phyloP scores from a whole-genome alignment of 176 grass and related monocot species.

The Cenchrus americanus region DNA sequence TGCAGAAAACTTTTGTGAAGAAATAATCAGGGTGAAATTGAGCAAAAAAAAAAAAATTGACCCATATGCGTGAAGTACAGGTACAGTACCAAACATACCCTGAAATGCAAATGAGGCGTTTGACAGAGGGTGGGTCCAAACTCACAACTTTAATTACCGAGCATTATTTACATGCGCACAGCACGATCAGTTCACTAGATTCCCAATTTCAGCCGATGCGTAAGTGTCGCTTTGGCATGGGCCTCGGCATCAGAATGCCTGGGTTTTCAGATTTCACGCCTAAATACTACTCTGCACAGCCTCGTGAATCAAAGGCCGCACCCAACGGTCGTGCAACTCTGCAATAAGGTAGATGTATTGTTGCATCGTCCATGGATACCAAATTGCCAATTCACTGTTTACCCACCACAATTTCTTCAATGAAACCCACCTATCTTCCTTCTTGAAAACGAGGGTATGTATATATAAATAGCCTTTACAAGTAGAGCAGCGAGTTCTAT shows the following conservation, averaged over 20 bases:
- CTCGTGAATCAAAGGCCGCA: too few relatives aligned
- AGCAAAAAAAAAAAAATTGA: background rate
- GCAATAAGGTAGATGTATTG: background rate
- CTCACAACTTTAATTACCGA: background rate
- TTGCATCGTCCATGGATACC: background rate
- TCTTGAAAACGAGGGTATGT: conserved; percentile 9
- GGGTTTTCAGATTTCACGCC: background rate
- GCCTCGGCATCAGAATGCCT: background rate
- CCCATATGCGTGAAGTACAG: background rate
- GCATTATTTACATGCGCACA: background rate
- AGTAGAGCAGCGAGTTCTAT: conserved; percentile 20
- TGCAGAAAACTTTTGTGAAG: background rate
- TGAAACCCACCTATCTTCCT: background rate
- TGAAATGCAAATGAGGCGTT: background rate
- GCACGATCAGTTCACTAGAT: background rate
- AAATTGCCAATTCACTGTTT: background rate
- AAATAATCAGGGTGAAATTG: background rate
- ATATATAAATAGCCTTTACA: conserved; percentile 43
- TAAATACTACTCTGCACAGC: background rate
- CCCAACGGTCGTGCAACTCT: too few relatives aligned
- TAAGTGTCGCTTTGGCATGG: background rate
- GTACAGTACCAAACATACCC: background rate
- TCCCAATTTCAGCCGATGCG: background rate
- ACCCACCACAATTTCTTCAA: background rate
- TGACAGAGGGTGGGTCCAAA: background rate